Percentiles rank a stretch among this genome's conserved stretches.
Conservation (phyloP, 306 rosid species). For the Castanea sativa region DNA sequence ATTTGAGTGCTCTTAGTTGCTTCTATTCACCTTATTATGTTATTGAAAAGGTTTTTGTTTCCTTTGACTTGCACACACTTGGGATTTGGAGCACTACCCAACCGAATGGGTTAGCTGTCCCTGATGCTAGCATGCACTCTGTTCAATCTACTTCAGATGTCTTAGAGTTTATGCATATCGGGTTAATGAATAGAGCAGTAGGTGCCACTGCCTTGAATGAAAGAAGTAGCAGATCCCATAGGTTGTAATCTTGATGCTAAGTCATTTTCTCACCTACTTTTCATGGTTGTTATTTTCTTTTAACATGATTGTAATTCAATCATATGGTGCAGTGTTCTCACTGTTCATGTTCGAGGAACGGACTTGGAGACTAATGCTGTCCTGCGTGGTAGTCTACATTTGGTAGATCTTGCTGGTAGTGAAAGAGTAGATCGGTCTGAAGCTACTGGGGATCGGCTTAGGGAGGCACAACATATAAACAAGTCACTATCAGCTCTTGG, state of each 20-base stretch:
- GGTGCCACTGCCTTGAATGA: constrained; percentile 94
- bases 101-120: constrained; percentile 97
- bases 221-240: constrained; percentile 98
- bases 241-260: constrained; percentile 43
- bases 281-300: constrained; percentile 17
- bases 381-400: constrained; percentile 85
- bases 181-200: constrained; percentile 74
- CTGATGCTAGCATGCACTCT: constrained; percentile 94
- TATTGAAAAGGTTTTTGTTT: constrained; percentile 30
- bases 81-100: constrained; percentile 98
- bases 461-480: constrained; percentile 99
- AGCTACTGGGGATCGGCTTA: constrained; percentile 97
- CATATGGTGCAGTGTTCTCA: constrained; percentile 67
- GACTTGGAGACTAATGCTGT: constrained; percentile 79
- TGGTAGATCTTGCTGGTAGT: constrained; percentile 98
- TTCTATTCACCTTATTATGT: no score
- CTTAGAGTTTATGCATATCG: constrained; percentile 77
- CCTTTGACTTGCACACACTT: constrained; percentile 96
- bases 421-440: constrained; percentile 98
- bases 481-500: constrained; percentile 96
- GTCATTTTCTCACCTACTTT: constrained; percentile 12
- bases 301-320: constrained; percentile 8
- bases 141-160: constrained; percentile 81
- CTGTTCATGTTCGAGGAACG: constrained; percentile 89
- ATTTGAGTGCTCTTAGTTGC: neutral